Percentiles rank a stretch among this genome's conserved stretches.
Conservation (phyloP, 1,284 basidiomycete genomes). For the Trametes pubescens region DNA sequence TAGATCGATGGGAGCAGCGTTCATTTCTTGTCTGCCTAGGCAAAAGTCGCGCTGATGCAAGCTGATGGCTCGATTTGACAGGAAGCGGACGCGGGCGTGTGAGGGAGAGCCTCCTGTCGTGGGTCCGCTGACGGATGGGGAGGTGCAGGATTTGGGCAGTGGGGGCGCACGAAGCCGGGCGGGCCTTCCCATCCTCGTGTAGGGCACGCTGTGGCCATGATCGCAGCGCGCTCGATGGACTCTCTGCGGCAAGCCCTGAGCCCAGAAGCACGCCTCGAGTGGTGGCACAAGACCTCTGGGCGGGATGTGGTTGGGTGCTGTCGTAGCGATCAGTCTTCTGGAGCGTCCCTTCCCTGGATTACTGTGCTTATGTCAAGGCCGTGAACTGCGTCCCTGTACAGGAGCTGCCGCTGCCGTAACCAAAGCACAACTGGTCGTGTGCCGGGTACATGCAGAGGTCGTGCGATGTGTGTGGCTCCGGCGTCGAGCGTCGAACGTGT, state of each 20-base stretch:
- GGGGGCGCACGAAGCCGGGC: constrained; percentile 25
- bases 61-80: constrained; percentile 26
- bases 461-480: too few relatives aligned
- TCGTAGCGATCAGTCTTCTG: constrained; percentile 4
- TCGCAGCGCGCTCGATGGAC: constrained; percentile 17
- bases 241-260: constrained; percentile 17
- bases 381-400: background rate
- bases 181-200: constrained; percentile 25
- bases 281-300: constrained; percentile 30
- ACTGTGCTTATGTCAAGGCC: background rate
- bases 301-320: background rate
- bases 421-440: background rate
- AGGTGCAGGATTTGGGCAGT: constrained; percentile 16
- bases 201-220: constrained; percentile 18
- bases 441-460: background rate
- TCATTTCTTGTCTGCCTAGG: constrained; percentile 3
- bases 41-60: constrained; percentile 19
- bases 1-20: constrained; percentile 18
- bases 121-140: constrained; percentile 9
- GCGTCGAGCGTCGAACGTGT: too few relatives aligned
- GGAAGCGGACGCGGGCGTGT: background rate
- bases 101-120: background rate
- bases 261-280: constrained; percentile 18
- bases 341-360: too few relatives aligned
- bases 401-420: background rate